Conservation (phyloP, 495 filamentous ascomycete species). For the Penicillium taxi region DNA sequence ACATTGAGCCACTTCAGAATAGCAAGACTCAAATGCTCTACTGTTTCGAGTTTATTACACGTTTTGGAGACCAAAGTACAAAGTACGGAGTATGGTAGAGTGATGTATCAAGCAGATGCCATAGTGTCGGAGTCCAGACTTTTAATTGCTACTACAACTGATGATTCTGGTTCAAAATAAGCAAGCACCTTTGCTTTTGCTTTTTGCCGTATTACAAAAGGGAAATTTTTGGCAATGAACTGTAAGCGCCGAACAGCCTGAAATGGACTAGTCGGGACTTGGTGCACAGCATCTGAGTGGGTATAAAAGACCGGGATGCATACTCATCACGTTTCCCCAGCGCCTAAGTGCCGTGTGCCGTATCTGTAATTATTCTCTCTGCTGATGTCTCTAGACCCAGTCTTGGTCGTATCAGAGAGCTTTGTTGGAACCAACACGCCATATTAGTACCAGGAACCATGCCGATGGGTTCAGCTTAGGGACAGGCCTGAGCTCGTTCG, state of each 20-base stretch:
- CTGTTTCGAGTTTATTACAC: too few relatives aligned
- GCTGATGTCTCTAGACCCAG: not conserved
- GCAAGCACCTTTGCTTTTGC: not conserved
- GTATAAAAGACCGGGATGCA: slow-evolving; percentile 10
- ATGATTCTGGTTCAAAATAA: too few relatives aligned
- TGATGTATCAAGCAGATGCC: too few relatives aligned
- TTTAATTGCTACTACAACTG: too few relatives aligned
- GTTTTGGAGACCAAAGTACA: too few relatives aligned
- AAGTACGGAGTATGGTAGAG: too few relatives aligned
- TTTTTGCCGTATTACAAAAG: too few relatives aligned
- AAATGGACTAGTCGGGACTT: slow-evolving; percentile 13
- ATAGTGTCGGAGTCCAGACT: too few relatives aligned
- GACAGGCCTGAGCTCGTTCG: slow-evolving; percentile 11
- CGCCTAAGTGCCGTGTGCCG: slow-evolving; percentile 12
- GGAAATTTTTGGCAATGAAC: too few relatives aligned
- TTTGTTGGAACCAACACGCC: slow-evolving; percentile 9
- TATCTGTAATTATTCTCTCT: not conserved
- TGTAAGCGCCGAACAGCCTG: slow-evolving; percentile 14
- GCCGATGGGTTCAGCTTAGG: slow-evolving; percentile 7
- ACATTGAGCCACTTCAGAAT: too few relatives aligned
- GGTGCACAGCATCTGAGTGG: slow-evolving; percentile 18
- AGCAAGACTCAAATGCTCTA: too few relatives aligned
- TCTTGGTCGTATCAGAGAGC: slow-evolving; percentile 6
- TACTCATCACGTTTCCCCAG: slow-evolving; percentile 25
- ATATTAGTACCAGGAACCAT: slow-evolving; percentile 1